Conservation (phyloP, 257 asterid genomes). For the Voacanga thouarsii region DNA sequence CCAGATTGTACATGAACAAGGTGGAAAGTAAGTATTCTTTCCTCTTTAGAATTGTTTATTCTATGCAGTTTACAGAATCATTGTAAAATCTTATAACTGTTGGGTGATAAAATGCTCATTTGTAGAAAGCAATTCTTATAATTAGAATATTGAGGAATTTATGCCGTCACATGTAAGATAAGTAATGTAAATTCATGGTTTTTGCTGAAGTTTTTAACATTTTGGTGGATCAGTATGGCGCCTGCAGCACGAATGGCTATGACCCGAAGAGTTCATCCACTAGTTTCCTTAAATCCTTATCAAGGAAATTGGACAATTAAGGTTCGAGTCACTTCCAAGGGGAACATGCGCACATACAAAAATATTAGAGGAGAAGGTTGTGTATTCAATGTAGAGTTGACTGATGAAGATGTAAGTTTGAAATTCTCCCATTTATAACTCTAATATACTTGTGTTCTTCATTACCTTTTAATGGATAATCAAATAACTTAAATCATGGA, state of each 20-base stretch:
- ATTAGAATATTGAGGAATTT: neutral
- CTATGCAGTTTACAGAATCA: neutral
- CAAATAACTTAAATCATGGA: neutral
- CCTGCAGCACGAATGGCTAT: conserved; percentile 83
- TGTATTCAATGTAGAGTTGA: conserved; percentile 93
- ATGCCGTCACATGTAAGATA: neutral
- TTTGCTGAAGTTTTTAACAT: neutral
- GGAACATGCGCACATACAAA: conserved; percentile 64
- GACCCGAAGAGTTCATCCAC: conserved; percentile 83
- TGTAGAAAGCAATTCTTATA: neutral
- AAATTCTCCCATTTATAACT: neutral
- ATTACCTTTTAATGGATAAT: neutral
- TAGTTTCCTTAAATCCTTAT: conserved; percentile 85
- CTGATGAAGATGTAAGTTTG: conserved; percentile 87
- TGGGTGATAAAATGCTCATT: neutral
- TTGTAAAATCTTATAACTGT: neutral
- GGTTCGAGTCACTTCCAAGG: conserved; percentile 81
- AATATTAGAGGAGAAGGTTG: conserved; percentile 94
- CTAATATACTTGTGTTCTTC: neutral
- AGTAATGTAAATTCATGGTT: neutral
- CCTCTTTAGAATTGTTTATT: neutral
- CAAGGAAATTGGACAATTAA: conserved; percentile 92
- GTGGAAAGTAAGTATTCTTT: conserved; percentile 54
- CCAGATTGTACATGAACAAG: conserved; percentile 75
- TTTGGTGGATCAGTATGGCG: conserved; percentile 50